Evolutionary conservation across 139 green algal genomes (phyloP).

Genomic region (Zygnema cylindricum): DNA sequence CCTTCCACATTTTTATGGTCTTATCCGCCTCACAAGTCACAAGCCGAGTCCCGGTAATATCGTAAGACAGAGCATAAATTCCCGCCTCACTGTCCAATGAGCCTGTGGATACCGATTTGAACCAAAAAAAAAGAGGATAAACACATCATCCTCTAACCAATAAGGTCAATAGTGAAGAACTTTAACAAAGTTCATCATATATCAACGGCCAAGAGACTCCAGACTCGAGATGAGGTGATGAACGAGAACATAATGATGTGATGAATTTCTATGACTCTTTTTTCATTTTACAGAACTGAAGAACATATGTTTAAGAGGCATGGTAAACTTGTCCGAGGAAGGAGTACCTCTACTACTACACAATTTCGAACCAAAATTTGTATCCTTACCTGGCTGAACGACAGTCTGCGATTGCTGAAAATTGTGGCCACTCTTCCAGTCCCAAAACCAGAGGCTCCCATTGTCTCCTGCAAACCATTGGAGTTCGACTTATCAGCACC

Average conservation of each 20-base stretch:
- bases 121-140: no score
- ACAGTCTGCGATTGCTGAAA: slow-evolving; percentile 88
- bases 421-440: slow-evolving; percentile 92
- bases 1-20: slow-evolving; percentile 97
- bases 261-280: background rate
- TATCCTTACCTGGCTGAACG: slow-evolving; percentile 79
- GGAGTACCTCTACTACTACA: background rate
- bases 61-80: slow-evolving; percentile 82
- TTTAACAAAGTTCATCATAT: no score
- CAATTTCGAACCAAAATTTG: background rate
- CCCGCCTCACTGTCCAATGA: slow-evolving; percentile 87
- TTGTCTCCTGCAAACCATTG: slow-evolving; percentile 61
- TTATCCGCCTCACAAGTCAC: slow-evolving; percentile 95
- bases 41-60: slow-evolving; percentile 80
- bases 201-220: no score
- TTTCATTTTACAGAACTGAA: background rate
- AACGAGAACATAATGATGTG: background rate
- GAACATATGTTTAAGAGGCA: background rate
- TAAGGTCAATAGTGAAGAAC: no score
- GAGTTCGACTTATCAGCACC: no score
- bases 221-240: background rate
- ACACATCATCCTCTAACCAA: no score
- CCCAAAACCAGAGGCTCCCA: slow-evolving; percentile 81
- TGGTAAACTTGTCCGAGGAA: background rate
- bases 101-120: slow-evolving; percentile 72